Evolutionary conservation across 2,329 filamentous ascomycete genomes (phyloP).

Genomic region (Fusarium floridanum): DNA sequence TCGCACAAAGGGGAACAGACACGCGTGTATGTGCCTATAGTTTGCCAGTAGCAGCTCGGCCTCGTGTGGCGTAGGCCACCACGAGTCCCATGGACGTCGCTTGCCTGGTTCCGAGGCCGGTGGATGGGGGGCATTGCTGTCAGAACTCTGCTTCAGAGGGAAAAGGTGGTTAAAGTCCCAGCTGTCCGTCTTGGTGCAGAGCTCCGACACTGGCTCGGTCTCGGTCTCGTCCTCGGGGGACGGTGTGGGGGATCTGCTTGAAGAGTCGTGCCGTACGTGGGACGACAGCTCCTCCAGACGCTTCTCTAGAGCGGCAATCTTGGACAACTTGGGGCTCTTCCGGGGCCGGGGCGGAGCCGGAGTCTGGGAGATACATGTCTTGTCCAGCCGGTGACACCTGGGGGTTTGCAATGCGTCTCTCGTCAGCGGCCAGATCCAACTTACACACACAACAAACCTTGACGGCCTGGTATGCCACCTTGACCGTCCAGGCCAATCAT

Average conservation of each 20-base stretch:
- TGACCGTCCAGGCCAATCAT: slow-evolving; percentile 21
- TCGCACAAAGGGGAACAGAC: slow-evolving; percentile 61
- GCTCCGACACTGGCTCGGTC: slow-evolving; percentile 3
- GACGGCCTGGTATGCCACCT: neutral
- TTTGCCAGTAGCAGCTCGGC: slow-evolving; percentile 55
- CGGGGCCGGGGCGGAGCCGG: slow-evolving; percentile 63
- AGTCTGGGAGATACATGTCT: slow-evolving; percentile 61
- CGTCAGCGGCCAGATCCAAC: slow-evolving; percentile 1
- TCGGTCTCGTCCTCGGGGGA: slow-evolving; percentile 14
- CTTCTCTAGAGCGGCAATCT: slow-evolving; percentile 65
- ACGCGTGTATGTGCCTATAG: slow-evolving; percentile 52
- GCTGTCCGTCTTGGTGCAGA: slow-evolving; percentile 19
- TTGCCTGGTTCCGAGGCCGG: slow-evolving; percentile 25
- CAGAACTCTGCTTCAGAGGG: slow-evolving; percentile 37
- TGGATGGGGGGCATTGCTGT: slow-evolving; percentile 4
- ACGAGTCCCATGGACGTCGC: slow-evolving; percentile 45
- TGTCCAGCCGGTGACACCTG: slow-evolving; percentile 63
- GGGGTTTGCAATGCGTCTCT: slow-evolving; percentile 4
- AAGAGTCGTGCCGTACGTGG: slow-evolving; percentile 53
- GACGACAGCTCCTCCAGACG: slow-evolving; percentile 63
- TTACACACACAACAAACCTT: slow-evolving; percentile 4
- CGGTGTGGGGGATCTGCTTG: slow-evolving; percentile 18
- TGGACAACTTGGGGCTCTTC: slow-evolving; percentile 61
- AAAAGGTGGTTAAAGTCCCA: slow-evolving; percentile 54
- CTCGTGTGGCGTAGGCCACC: slow-evolving; percentile 59